Conservation (phyloP, 179 eudicot genomes). For the Silene coronaria region DNA sequence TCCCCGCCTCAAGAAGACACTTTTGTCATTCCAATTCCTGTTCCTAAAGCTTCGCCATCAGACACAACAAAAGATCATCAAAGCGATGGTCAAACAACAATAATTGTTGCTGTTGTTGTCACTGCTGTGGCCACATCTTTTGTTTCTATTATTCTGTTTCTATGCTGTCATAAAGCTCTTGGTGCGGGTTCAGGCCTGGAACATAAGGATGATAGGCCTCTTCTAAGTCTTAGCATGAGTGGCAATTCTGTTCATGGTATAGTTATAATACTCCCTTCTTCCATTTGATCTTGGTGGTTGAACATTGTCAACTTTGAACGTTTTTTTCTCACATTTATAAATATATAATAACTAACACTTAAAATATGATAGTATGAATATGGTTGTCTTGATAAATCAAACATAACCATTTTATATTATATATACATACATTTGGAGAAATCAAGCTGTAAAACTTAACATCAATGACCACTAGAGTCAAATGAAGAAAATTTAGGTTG, state of each 20-base stretch:
- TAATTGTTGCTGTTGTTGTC: conserved; percentile 53
- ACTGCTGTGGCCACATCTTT: conserved; percentile 61
- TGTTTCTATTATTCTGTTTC: conserved; percentile 43
- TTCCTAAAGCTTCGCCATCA: conserved; percentile 13
- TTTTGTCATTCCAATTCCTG: conserved; percentile 14
- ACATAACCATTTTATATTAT: too few species aligned
- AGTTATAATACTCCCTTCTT: conserved; percentile 4
- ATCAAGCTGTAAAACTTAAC: too few species aligned
- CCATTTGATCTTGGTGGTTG: background rate
- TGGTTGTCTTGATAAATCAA: too few species aligned
- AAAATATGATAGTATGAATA: too few species aligned
- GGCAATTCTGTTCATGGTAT: conserved; percentile 48
- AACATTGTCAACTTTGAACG: too few species aligned
- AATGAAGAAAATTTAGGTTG: too few species aligned
- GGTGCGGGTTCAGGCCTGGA: conserved; percentile 31
- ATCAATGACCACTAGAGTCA: too few species aligned
- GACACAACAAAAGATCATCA: conserved; percentile 17
- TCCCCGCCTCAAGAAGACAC: conserved; percentile 22
- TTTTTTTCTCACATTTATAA: too few species aligned
- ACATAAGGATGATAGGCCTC: conserved; percentile 70
- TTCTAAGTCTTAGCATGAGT: conserved; percentile 70
- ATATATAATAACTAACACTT: too few species aligned
- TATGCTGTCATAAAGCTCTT: conserved; percentile 45
- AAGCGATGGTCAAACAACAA: conserved; percentile 26
- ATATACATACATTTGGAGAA: too few species aligned